Base-by-base conservation (phyloP, 768 basidiomycete species). In the Naganishia randhawae region DNA sequence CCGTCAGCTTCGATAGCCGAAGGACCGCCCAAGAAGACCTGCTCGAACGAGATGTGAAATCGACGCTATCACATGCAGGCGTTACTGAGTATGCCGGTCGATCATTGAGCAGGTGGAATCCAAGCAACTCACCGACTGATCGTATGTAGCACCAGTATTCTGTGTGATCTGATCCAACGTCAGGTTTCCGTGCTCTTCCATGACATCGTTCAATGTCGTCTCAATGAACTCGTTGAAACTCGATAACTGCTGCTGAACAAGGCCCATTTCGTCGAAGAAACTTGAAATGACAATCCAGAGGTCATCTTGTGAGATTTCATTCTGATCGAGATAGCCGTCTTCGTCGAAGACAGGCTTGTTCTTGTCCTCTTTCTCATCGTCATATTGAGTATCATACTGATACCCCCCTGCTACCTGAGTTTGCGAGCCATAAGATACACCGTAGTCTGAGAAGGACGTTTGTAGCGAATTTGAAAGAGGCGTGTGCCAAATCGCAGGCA, bases 201-300 rank as follows among this genome's bases (percentile, higher is more conserved):
- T 94, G 29, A 99, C 85, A 79, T 98, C 96, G 81, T 98, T 95
- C 93, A 99, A 96, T 16, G 93, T 97, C 74, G 97, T 97, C 78
- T 97, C 92, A 37, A 99, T 91, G 76, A 98, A 99, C 82, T 98
- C 95, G 78, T 99, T 93, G 81, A 95, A 99, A 13, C 91, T 94
- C 82, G 95, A 93, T 64, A 98, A 86, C 79, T 99, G 96, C 78
- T 99, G 96, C 54, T 92, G 87, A 63, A 98, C 96, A 69, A 99
- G 88, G 81, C 95, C 95, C 80, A 95, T 96, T 79, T 92, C 90
- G 71, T 92, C 89, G 80, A 99, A 98, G 83, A 95, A 99, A 75
- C 91, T 88, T 71, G 91, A 89, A 74, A 98, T 97, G 77, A 99
- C 89, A n/a, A 74, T 76, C 80, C 80, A 81, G 27, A 77, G 73